These are phyloP conservation scores for Petunia axillaris DNA, from an alignment of 257 asterid genomes.

Conservation along the genomic window DNA sequence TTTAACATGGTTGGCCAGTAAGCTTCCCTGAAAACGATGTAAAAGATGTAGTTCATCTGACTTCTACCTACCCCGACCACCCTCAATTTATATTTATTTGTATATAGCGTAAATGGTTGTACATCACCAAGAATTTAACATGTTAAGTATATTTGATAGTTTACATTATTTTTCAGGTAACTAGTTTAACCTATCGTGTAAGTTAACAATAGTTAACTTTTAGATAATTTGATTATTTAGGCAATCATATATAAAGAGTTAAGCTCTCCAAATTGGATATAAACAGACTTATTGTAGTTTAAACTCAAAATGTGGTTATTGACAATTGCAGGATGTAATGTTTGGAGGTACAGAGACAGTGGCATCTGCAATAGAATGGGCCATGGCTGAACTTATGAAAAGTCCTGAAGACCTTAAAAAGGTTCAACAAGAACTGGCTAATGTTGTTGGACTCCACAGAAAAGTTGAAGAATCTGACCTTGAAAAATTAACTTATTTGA, in stretches of 20 bases:
- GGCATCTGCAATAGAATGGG: slow-evolving; percentile 91
- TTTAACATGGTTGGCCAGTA: not conserved
- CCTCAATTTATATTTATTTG: too few species aligned
- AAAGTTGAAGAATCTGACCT: slow-evolving; percentile 71
- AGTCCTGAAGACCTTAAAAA: slow-evolving; percentile 67
- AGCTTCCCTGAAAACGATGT: not conserved
- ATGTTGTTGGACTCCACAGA: slow-evolving; percentile 69
- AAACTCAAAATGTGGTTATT: too few species aligned
- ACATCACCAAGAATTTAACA: too few species aligned
- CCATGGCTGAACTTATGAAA: slow-evolving; percentile 75
- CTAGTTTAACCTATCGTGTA: too few species aligned
- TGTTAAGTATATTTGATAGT: too few species aligned
- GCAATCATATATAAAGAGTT: too few species aligned
- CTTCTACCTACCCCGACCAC: slow-evolving; percentile 1
- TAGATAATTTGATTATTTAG: too few species aligned
- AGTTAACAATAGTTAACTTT: too few species aligned
- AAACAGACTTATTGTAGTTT: too few species aligned
- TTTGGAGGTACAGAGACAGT: slow-evolving; percentile 95
- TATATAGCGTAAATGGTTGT: too few species aligned
- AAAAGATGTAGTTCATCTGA: not conserved
- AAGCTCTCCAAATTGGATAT: too few species aligned
- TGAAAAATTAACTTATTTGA: slow-evolving; percentile 62
- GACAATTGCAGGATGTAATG: slow-evolving; percentile 68
- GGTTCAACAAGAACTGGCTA: slow-evolving; percentile 68
- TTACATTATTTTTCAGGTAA: too few species aligned